A percentile compares a stretch with the other conserved stretches of the same genome.
Conservation (phyloP, 257 asterid genomes). For the Solanum habrochaites region DNA sequence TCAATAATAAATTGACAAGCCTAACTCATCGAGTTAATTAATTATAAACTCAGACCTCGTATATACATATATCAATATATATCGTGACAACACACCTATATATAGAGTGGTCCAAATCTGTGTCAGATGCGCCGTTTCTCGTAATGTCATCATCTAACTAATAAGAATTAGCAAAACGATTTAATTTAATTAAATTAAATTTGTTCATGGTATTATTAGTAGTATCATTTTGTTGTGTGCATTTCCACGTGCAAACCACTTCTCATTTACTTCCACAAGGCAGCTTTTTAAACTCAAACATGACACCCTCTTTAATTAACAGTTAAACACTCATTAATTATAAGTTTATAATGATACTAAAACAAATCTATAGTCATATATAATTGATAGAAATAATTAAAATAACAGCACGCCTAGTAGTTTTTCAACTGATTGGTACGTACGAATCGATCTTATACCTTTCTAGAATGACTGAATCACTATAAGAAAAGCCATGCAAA, state of each 20-base stretch:
- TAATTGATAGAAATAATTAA: neutral
- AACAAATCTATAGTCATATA: neutral
- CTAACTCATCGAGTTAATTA: neutral
- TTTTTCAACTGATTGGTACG: neutral
- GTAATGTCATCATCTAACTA: neutral
- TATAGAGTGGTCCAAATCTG: neutral
- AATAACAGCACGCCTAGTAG: slow-evolving; percentile 23
- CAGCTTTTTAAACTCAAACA: neutral
- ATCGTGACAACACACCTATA: neutral
- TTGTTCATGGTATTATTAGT: neutral
- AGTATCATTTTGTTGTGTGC: neutral
- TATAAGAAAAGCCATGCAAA: neutral
- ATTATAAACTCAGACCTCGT: neutral
- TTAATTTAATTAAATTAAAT: neutral
- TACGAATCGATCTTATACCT: slow-evolving; percentile 2
- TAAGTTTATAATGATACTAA: neutral
- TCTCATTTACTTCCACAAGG: slow-evolving; percentile 4
- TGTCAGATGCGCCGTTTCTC: neutral
- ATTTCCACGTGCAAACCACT: slow-evolving; percentile 23
- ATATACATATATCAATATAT: neutral
- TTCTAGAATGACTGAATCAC: slow-evolving; percentile 23
- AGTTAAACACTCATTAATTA: neutral
- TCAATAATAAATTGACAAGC: neutral
- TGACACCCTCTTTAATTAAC: neutral
- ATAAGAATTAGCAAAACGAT: neutral